Base-by-base conservation (phyloP, 1,139 yeast species). In the Yamadazyma diospyri region DNA sequence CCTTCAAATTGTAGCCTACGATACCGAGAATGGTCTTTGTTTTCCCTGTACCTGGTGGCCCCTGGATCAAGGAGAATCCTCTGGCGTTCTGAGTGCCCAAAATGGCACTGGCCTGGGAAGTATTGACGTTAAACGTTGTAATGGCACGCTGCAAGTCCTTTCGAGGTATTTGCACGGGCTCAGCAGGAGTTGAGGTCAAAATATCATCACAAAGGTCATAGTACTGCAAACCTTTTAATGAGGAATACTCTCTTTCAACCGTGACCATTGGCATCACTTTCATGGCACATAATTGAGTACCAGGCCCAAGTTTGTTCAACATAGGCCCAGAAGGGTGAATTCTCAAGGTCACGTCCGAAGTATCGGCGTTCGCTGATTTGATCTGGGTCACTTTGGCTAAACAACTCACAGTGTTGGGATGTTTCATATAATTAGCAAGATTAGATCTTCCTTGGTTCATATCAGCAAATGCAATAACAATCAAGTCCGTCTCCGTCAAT, bases 21-120 rank as follows among this genome's bases (percentile, higher is more conserved):
- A 92, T 81, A 16, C 97, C 97, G 27, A 94, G 58, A 61, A 94
- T 92, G 0, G 99, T 94, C 53, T 92, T 94, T 1, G 99, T 94
- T 55, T 94, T 94, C 64, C 98, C 98, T 0, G 98, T 92, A 60
- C 97, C 97, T 0, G 97, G 97, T 1, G 97, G 97, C 39, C 98
- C 99, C 61, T 92, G 98, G 54, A 92, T 88, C 33, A 92, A 67
- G 0, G 95, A 82, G 53, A 94, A 87, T 0, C 98, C 99, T 3
- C 65, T 66, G 6, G 75, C 69, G 17, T 65, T 56, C 29, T 78
- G 76, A 0, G 96, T 74, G 1, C 89, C 86, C 20, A 81, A 67
- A 37, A 92, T 85, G 0, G 98, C 98, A 29, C 61, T 69, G 0
- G 97, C 97, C 57, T 94, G 98, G 0, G 97, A 89, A 23, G 72